A percentile compares a stretch with the other conserved stretches of the same genome.
Evolutionary conservation across 2,329 filamentous ascomycete species (phyloP).

Genomic region (Delphinella strobiligena): DNA sequence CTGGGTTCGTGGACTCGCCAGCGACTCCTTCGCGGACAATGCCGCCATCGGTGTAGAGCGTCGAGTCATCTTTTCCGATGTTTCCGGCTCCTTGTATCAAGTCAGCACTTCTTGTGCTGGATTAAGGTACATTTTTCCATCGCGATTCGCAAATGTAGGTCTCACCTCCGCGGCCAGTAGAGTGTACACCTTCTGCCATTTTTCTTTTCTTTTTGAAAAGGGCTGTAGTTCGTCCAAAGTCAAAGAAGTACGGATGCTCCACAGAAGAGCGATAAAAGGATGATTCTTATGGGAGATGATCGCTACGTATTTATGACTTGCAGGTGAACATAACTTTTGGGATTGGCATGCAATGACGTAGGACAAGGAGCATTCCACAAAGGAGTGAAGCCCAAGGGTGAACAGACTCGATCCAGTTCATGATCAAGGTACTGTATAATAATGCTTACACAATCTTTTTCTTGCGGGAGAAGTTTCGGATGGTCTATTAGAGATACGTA

Average conservation of each 20-base stretch:
- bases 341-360: neutral
- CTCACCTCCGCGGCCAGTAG: slow-evolving; percentile 47
- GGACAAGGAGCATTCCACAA: too few species aligned
- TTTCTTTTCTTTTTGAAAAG: neutral
- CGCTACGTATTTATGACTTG: too few species aligned
- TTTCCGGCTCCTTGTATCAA: slow-evolving; percentile 41
- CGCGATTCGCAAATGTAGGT: slow-evolving; percentile 2
- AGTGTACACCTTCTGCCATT: slow-evolving; percentile 22
- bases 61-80: slow-evolving; percentile 24
- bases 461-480: too few species aligned
- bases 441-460: neutral
- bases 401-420: too few species aligned
- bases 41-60: slow-evolving; percentile 30
- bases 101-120: neutral
- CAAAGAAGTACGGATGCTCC: too few species aligned
- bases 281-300: too few species aligned
- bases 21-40: slow-evolving; percentile 34
- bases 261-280: too few species aligned
- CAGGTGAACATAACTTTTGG: too few species aligned
- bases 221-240: neutral
- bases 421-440: too few species aligned
- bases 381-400: too few species aligned
- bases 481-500: too few species aligned
- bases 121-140: neutral
- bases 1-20: slow-evolving; percentile 24